A percentile compares a stretch with the other conserved stretches of the same genome.
Conservation (phyloP, 805 yeast genomes). For the Suhomyces emberorum region DNA sequence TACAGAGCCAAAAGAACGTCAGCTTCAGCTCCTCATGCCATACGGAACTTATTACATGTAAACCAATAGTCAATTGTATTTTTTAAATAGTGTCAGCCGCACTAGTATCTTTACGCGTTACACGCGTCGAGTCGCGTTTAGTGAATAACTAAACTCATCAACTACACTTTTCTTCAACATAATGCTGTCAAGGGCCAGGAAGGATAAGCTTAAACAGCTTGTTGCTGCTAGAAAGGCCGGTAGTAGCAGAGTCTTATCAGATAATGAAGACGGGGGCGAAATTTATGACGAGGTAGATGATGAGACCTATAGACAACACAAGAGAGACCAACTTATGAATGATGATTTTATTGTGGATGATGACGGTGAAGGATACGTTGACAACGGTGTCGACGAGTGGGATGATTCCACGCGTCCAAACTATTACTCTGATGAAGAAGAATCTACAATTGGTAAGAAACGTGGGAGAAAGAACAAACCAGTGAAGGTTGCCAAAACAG, state of each 20-base stretch:
- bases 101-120: neutral
- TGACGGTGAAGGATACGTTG: slow-evolving; percentile 90
- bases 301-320: slow-evolving; percentile 67
- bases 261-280: slow-evolving; percentile 46
- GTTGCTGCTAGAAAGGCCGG: slow-evolving; percentile 64
- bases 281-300: slow-evolving; percentile 91
- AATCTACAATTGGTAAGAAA: slow-evolving; percentile 22
- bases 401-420: slow-evolving; percentile 50
- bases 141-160: neutral
- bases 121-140: neutral
- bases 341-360: slow-evolving; percentile 96
- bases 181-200: slow-evolving; percentile 35
- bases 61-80: no score
- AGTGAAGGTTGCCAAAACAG: slow-evolving; percentile 38
- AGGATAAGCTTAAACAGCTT: slow-evolving; percentile 56
- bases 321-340: slow-evolving; percentile 73
- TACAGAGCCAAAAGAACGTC: no score
- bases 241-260: slow-evolving; percentile 34
- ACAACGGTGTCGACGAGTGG: slow-evolving; percentile 91
- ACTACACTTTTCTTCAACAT: neutral
- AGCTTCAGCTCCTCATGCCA: no score
- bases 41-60: no score
- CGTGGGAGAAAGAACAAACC: slow-evolving; percentile 31
- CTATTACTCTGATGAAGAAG: slow-evolving; percentile 57
- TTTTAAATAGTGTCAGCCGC: no score